phyloP scores from a whole-genome alignment of 208 protist genomes.

The Crithidia fasciculata region DNA sequence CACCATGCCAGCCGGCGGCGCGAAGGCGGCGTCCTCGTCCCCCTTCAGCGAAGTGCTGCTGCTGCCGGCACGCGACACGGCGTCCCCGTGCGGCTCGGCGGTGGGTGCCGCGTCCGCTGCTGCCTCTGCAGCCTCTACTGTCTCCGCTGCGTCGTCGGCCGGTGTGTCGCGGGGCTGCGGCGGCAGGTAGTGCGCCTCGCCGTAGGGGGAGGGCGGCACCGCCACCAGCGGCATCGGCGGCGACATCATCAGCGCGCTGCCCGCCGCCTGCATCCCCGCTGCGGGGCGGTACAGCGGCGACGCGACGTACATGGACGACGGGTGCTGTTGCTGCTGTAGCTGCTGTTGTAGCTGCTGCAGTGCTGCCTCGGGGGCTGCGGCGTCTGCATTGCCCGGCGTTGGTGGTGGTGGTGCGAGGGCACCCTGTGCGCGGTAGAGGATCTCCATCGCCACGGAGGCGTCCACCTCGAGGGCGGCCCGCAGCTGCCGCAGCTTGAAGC shows the following conservation, averaged over 20 bases:
- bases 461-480: constrained; percentile 16
- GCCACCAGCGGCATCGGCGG: background rate
- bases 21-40: constrained; percentile 9
- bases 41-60: background rate
- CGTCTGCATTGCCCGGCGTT: background rate
- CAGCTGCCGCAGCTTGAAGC: constrained; percentile 18
- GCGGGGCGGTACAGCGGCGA: constrained; percentile 10
- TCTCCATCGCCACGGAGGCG: constrained; percentile 20
- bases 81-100: background rate
- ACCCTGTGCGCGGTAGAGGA: constrained; percentile 21
- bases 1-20: background rate
- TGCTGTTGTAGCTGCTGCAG: background rate
- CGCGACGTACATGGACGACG: background rate
- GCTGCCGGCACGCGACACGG: background rate
- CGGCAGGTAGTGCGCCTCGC: constrained; percentile 18
- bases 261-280: background rate
- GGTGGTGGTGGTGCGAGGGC: background rate
- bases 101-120: background rate
- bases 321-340: background rate
- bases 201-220: constrained; percentile 2
- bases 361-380: background rate
- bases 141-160: background rate
- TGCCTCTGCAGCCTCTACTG: background rate
- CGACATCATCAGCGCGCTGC: constrained; percentile 1
- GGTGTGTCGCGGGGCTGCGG: background rate